Base-by-base conservation (phyloP, 805 yeast species). In the Teunomyces pallodes region DNA sequence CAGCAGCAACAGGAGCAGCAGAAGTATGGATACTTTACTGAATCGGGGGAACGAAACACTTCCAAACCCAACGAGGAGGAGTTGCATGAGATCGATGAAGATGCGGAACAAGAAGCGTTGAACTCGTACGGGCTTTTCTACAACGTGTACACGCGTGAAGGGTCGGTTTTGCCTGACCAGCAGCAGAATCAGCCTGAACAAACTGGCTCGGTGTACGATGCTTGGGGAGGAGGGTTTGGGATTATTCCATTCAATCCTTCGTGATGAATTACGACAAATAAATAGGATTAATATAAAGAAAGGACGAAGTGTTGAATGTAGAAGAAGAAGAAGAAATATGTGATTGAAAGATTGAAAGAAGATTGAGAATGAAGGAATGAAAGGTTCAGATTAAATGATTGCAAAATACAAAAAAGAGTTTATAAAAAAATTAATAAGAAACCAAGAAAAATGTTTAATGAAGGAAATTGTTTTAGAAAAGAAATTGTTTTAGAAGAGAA, bases 211-310 rank as follows among this genome's bases (percentile, higher is more conserved):
- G 58, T 57, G 3, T 66, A 66, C 47, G 74, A 69, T 47, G 64
- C 58, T 32, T 55, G 69, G 54, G 61, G 66, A 7, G 65, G 67
- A 8, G 62, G 66, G 3, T 68, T 67, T 50, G 76, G 74, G 0
- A 64, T 67, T 44, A 64, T 73, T 47, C 78, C 78, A 1, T 73
- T 73, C 60, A 73, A 73, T 48, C 78, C 77, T 17, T 67, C 72
- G 9, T 69, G 52, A 46, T 33, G 29, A 27, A 17, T 17, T 17
- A 17, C 20, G 20, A 17, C 20, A 17, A 17, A 17, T 17, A 17
- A 17, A 17, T 17, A 17, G 3, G 20, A 17, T 17, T 17, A 17
- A 17, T 17, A 17, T 17, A 17, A 17, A 16, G 17, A 17, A 17
- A 17, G 20, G 20, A 16, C 3, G 17, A 16, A 17, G n/a, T n/a